Conservation (phyloP, 805 yeast genomes). For the Candida mattraensis region DNA sequence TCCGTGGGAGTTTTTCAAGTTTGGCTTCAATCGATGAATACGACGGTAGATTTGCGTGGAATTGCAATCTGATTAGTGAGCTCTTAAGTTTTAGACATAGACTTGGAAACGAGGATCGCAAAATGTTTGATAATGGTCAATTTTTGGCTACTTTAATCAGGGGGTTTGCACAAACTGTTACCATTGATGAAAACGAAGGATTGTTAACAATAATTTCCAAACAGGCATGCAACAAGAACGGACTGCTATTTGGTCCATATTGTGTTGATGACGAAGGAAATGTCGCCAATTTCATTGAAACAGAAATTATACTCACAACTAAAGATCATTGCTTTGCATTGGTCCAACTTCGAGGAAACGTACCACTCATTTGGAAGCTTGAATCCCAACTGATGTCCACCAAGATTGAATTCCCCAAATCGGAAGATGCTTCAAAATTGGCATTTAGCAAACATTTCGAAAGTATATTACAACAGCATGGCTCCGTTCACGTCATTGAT, state of each 20-base stretch:
- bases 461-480: slow-evolving; percentile 44
- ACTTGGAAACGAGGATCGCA: slow-evolving; percentile 40
- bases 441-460: slow-evolving; percentile 54
- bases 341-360: slow-evolving; percentile 50
- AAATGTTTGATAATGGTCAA: slow-evolving; percentile 44
- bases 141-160: slow-evolving; percentile 49
- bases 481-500: slow-evolving; percentile 50
- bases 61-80: slow-evolving; percentile 45
- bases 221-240: slow-evolving; percentile 47
- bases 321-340: slow-evolving; percentile 43
- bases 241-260: slow-evolving; percentile 55
- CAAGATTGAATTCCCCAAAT: slow-evolving; percentile 48
- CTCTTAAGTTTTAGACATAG: slow-evolving; percentile 46
- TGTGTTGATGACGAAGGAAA: slow-evolving; percentile 59
- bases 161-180: slow-evolving; percentile 47
- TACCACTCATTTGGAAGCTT: slow-evolving; percentile 55
- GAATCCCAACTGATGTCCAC: slow-evolving; percentile 45
- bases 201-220: slow-evolving; percentile 50
- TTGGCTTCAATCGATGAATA: slow-evolving; percentile 39
- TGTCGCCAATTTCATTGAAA: slow-evolving; percentile 51
- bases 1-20: slow-evolving; percentile 22
- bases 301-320: slow-evolving; percentile 48
- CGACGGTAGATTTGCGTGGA: slow-evolving; percentile 52
- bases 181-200: slow-evolving; percentile 35
- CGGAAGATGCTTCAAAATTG: slow-evolving; percentile 53